These are phyloP conservation scores for Candida boleticola DNA, from an alignment of 805 yeast species.

Conservation along the genomic window DNA sequence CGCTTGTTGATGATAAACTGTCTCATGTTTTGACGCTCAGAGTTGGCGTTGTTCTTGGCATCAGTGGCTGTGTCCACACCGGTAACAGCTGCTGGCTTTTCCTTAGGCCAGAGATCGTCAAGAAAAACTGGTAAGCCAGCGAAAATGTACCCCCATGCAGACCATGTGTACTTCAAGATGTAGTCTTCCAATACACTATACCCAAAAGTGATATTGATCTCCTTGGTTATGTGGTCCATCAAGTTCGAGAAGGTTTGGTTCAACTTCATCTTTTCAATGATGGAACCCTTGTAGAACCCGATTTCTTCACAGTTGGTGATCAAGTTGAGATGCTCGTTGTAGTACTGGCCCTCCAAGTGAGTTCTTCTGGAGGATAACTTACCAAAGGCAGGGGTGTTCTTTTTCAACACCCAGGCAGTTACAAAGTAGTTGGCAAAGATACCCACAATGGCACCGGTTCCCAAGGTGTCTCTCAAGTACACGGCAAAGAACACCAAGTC, in stretches of 20 bases:
- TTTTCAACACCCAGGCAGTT: conserved; percentile 73
- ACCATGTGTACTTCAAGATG: conserved; percentile 88
- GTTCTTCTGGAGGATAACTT: conserved; percentile 70
- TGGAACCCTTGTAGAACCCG: conserved; percentile 88
- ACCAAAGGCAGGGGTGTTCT: conserved; percentile 83
- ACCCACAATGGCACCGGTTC: conserved; percentile 81
- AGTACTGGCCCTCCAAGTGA: conserved; percentile 82
- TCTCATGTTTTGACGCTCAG: conserved; percentile 67
- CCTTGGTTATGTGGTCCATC: conserved; percentile 49
- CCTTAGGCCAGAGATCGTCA: conserved; percentile 43
- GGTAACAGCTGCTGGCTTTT: conserved; percentile 9
- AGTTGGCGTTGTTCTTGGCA: conserved; percentile 13
- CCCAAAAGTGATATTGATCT: conserved; percentile 57
- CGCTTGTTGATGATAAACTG: conserved; percentile 89
- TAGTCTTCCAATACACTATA: conserved; percentile 82
- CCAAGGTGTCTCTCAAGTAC: conserved; percentile 81
- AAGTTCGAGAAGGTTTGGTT: conserved; percentile 56
- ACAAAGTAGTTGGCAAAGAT: conserved; percentile 76
- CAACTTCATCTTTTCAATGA: conserved; percentile 70
- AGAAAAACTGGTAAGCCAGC: conserved; percentile 86
- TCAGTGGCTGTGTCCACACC: conserved; percentile 3
- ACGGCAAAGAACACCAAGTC: conserved; percentile 82
- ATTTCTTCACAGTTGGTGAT: conserved; percentile 91
- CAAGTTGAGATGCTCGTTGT: conserved; percentile 79
- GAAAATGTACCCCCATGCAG: conserved; percentile 89